Evolutionary conservation across 2,329 filamentous ascomycete species (phyloP), one percentile per base, ranked within the genome.

Genomic region (Aschersonia sp.): DNA sequence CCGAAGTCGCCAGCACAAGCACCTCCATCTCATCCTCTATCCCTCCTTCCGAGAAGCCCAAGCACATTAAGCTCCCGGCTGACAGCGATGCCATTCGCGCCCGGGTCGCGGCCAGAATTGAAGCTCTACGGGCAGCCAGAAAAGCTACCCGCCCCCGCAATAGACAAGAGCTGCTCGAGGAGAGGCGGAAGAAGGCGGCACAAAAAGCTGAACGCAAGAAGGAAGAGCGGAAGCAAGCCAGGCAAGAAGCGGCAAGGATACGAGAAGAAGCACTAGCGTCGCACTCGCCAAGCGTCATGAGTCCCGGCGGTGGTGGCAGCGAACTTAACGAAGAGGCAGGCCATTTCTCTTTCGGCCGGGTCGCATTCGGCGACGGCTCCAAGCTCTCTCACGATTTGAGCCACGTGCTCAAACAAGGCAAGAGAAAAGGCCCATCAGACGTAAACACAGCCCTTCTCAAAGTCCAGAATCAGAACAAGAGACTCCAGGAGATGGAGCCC

Each of bases 91-190:
- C 83, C 30, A 77, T 95, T 44, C 81, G 84, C 58, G 79, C 83
- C 49, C 83, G 89, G 43, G 73, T 98, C 45, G 81, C 84, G 48
- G 84, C 85, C 55, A 84, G 81, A 52, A 88, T 98, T 48, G 86
- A 92, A 55, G 83, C 83, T 43, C 78, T 97, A 45, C 84, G 90
- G 50, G 84, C 86, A 8, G 81, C 81, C 30, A 82, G 92, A 50
- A 95, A 95, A 63, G 89, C 90, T 5, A 87, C 94, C 56, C 87
- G 84, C 5, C 74, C 81, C 49, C 81, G 84, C 53, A 94, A 87
- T 51, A 79, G 92, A 51, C 84, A 94, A 66, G 89, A 97, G 61
- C 76, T 98, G 10, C 87, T 98, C 56, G 92, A 97, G 65, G 78
- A 86, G 43, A 79, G 92, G 41, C 79, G 92, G 52, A 80, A 81